A percentile compares a stretch with the other conserved stretches of the same genome.
phyloP scores from a whole-genome alignment of 2,329 filamentous ascomycete species.

The Calonectria ilicicola region DNA sequence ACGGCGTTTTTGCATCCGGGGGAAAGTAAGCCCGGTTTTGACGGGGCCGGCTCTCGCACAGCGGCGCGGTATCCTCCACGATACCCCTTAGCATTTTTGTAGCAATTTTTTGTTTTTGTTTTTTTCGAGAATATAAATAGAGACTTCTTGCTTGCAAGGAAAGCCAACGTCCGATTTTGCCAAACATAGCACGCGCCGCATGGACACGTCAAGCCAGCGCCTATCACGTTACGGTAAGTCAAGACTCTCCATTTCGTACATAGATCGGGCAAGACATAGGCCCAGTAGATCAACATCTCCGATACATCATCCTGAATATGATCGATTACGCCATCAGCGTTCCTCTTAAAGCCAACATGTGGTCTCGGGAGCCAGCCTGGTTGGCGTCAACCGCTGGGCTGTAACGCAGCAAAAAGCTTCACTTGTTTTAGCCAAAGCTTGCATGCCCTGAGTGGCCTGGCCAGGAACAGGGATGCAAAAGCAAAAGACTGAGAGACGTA shows the following conservation, averaged over 20 bases:
- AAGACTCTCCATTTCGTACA: constrained; percentile 23
- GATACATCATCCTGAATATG: constrained; percentile 11
- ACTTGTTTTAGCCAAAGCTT: background rate
- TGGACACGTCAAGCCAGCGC: background rate
- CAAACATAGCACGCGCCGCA: constrained; percentile 17
- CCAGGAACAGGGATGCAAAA: constrained; percentile 24
- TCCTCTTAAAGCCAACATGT: constrained; percentile 5
- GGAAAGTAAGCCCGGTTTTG: constrained; percentile 41
- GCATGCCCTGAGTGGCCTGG: constrained; percentile 23
- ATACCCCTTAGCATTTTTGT: constrained; percentile 48
- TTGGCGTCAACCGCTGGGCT: background rate
- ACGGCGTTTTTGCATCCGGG: constrained; percentile 58
- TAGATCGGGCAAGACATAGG: constrained; percentile 20
- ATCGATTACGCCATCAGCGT: constrained; percentile 3
- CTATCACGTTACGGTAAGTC: constrained; percentile 16
- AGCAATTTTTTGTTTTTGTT: constrained; percentile 44
- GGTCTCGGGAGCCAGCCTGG: background rate
- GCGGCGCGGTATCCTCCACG: constrained; percentile 57
- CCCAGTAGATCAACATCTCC: constrained; percentile 16
- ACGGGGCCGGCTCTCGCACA: constrained; percentile 48
- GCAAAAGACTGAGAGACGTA: background rate
- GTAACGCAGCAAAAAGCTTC: background rate
- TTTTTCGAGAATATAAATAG: constrained; percentile 41
- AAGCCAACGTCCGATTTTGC: constrained; percentile 28
- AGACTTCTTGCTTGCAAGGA: constrained; percentile 40